Evolutionary conservation across 106 monocot species (phyloP).

Genomic region (Xerophyta viscosa): DNA sequence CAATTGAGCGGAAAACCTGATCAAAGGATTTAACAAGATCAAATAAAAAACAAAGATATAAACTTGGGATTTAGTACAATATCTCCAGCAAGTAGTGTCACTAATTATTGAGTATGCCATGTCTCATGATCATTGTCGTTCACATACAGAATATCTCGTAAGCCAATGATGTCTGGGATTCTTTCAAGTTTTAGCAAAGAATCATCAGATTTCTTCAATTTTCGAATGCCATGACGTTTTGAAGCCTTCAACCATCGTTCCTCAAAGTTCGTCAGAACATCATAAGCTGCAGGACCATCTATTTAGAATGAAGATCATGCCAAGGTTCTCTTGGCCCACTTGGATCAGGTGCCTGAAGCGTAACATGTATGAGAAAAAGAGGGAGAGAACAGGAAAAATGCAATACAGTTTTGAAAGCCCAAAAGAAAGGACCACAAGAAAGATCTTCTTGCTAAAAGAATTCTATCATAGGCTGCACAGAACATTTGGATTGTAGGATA

Average conservation of each 20-base stretch:
- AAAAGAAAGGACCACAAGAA: too few relatives aligned
- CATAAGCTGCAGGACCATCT: constrained; percentile 89
- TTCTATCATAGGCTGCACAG: too few relatives aligned
- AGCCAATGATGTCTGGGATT: constrained; percentile 50
- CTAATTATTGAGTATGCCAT: constrained; percentile 90
- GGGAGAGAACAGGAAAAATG: too few relatives aligned
- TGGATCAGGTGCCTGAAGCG: constrained; percentile 41
- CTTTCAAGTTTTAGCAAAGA: constrained; percentile 53
- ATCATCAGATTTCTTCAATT: constrained; percentile 64
- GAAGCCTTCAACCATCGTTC: constrained; percentile 83
- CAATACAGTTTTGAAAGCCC: too few relatives aligned
- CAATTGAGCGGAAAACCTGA: constrained; percentile 90
- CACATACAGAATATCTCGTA: constrained; percentile 31
- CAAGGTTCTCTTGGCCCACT: constrained; percentile 87
- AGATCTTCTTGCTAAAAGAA: too few relatives aligned
- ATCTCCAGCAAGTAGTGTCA: not conserved
- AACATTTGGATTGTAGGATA: too few relatives aligned
- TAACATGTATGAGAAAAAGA: too few relatives aligned
- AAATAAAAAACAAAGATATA: not conserved
- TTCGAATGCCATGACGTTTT: constrained; percentile 63
- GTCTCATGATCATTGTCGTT: constrained; percentile 66
- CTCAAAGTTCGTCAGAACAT: constrained; percentile 83
- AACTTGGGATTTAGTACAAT: not conserved
- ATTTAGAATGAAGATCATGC: constrained; percentile 92
- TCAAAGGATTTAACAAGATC: not conserved